Evolutionary conservation across 2,329 filamentous ascomycete genomes (phyloP).

Genomic region (Zalaria sp.): DNA sequence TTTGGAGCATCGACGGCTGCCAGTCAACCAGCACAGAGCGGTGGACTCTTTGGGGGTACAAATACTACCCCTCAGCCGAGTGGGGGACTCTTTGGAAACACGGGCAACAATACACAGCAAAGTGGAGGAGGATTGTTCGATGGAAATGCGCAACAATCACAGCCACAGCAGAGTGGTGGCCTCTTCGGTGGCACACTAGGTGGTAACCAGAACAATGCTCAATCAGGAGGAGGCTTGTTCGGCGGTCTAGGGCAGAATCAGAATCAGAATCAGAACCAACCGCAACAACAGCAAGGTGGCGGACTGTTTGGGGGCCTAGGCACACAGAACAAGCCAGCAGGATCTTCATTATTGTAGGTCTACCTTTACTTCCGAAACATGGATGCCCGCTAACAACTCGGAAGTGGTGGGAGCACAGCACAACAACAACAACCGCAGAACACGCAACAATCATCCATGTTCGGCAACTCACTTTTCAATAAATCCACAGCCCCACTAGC

Average conservation of each 20-base stretch:
- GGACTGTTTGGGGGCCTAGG: conserved; percentile 23
- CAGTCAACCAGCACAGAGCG: neutral
- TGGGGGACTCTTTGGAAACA: conserved; percentile 11
- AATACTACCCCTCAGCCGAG: conserved; percentile 5
- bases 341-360: too few species aligned
- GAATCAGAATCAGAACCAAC: conserved; percentile 6
- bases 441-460: conserved; percentile 17
- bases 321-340: conserved; percentile 15
- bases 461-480: conserved; percentile 9
- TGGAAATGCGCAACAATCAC: conserved; percentile 7
- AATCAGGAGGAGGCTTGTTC: conserved; percentile 16
- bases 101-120: conserved; percentile 8
- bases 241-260: conserved; percentile 7
- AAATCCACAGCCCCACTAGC: conserved; percentile 13
- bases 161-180: conserved; percentile 10
- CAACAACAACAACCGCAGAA: conserved; percentile 14
- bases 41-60: conserved; percentile 6
- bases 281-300: conserved; percentile 4
- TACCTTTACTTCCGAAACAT: too few species aligned
- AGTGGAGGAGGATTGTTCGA: conserved; percentile 14
- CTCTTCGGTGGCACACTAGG: conserved; percentile 12
- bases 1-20: conserved; percentile 9
- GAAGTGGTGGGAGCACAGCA: conserved; percentile 16
- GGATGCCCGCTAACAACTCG: neutral
- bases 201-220: conserved; percentile 12